Evolutionary conservation across 371 early-diverging fungal species (phyloP), one percentile per base, ranked within the genome.

Genomic region (Aphelidium insulamus): DNA sequence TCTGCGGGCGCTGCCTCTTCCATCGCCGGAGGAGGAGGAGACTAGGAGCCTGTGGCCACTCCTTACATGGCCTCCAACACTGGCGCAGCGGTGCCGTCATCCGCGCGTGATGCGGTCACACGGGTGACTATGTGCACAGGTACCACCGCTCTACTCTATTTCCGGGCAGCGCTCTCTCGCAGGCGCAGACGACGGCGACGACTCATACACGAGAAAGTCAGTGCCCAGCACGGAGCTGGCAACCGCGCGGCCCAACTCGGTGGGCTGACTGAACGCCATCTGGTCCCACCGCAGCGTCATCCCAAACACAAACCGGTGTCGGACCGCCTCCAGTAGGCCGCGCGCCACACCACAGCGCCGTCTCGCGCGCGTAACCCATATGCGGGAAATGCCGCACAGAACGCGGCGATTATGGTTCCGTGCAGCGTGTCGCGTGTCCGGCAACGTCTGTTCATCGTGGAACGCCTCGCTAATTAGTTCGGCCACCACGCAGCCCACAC

Each of bases 331-430:
- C 12, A 63, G 23, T 38, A 63, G 29, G 26, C 43, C 39, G 2
- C 31, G 16, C 4, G 48, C 63, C n/a, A 57, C 41, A 4, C 58
- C 53, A 11, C 45, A 27, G 6, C 56, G 48, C 10, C 63, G 43
- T 10, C 49, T 48, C 6, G 28, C 22, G 3, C 43, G 41, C 1
- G 50, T 40, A 3, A 63, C 63, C 63, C 63, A 63, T 20, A 63
- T 48, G 0, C 58, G 52, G 29, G 55, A 56, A 19, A 63, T 57
- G 0, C 63, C 63, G 34, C 63, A 59, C n/a, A n/a, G n/a, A 5
- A 33, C 17, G 5, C 7, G 5, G 7, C 6, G 29, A 9, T 15
- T 14, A 5, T 7, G 29, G 7, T 29, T 6, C 19, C 7, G n/a
- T n/a, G n/a, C n/a, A n/a, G n/a, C n/a, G n/a, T n/a, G n/a, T n/a